Conservation (phyloP, 305 asterid species). For the Fraxinus baroniana region DNA sequence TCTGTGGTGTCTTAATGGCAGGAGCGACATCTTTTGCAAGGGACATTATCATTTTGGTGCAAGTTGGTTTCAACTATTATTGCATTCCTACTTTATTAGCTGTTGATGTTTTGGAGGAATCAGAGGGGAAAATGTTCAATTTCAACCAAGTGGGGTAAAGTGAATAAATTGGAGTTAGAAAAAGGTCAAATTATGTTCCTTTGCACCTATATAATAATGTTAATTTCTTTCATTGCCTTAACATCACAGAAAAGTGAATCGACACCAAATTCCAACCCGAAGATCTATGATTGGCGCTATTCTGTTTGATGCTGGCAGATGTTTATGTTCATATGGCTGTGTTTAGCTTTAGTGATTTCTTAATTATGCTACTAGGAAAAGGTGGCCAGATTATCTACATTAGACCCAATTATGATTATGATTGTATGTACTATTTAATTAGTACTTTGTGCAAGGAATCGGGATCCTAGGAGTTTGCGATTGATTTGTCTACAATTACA, state of each 20-base stretch:
- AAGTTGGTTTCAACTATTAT: conserved; percentile 19
- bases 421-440: neutral
- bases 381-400: conserved; percentile 10
- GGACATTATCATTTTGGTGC: conserved; percentile 31
- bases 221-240: neutral
- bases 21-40: conserved; percentile 32
- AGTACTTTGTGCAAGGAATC: neutral
- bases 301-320: conserved; percentile 34
- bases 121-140: neutral
- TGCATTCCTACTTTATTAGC: conserved; percentile 20
- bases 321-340: conserved; percentile 7
- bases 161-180: neutral
- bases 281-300: conserved; percentile 22
- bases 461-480: neutral
- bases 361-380: conserved; percentile 6
- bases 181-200: conserved; percentile 24
- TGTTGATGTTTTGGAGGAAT: neutral
- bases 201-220: neutral
- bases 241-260: neutral
- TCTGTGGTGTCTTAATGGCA: conserved; percentile 20
- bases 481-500: neutral
- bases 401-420: conserved; percentile 13
- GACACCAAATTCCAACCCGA: neutral
- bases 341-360: conserved; percentile 16
- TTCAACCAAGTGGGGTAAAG: conserved; percentile 15